phyloP scores from a whole-genome alignment of 257 asterid species.

The Fraxinus pennsylvanica region DNA sequence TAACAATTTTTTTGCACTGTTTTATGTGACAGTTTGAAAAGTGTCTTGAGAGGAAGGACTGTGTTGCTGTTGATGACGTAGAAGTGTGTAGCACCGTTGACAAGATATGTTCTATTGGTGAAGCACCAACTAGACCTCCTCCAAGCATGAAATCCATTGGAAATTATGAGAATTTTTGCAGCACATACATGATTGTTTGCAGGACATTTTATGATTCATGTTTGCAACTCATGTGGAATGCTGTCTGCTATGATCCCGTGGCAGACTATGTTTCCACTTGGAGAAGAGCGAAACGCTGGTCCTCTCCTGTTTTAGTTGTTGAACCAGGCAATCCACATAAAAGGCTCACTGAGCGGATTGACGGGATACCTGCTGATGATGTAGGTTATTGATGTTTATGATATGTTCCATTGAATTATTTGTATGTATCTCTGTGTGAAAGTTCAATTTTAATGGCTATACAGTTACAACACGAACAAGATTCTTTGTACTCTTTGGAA shows the following conservation, averaged over 20 bases:
- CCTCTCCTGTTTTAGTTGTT: constrained; percentile 37
- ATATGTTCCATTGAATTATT: constrained; percentile 24
- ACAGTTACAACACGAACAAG: constrained; percentile 51
- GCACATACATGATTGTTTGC: constrained; percentile 45
- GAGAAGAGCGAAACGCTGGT: constrained; percentile 79
- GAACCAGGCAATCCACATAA: constrained; percentile 31
- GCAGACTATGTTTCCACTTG: constrained; percentile 69
- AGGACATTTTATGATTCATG: constrained; percentile 58
- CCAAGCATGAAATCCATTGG: constrained; percentile 41
- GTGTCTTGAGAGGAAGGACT: constrained; percentile 35
- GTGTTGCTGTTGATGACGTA: constrained; percentile 34
- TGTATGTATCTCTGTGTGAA: constrained; percentile 32
- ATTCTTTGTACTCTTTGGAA: constrained; percentile 46
- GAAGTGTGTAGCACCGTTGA: constrained; percentile 34
- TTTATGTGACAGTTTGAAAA: constrained; percentile 45
- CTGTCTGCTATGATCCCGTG: constrained; percentile 61
- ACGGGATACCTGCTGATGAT: constrained; percentile 42
- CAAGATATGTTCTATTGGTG: constrained; percentile 33
- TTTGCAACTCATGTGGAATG: constrained; percentile 81
- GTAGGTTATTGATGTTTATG: constrained; percentile 44
- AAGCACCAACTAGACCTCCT: constrained; percentile 35
- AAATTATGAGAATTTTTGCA: constrained; percentile 13
- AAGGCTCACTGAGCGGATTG: constrained; percentile 28
- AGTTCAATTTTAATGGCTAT: constrained; percentile 33
- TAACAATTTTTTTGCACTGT: constrained; percentile 12